Evolutionary conservation across 768 basidiomycete genomes (phyloP), one percentile per base, ranked within the genome.

Genomic region (Boletus patriciae): DNA sequence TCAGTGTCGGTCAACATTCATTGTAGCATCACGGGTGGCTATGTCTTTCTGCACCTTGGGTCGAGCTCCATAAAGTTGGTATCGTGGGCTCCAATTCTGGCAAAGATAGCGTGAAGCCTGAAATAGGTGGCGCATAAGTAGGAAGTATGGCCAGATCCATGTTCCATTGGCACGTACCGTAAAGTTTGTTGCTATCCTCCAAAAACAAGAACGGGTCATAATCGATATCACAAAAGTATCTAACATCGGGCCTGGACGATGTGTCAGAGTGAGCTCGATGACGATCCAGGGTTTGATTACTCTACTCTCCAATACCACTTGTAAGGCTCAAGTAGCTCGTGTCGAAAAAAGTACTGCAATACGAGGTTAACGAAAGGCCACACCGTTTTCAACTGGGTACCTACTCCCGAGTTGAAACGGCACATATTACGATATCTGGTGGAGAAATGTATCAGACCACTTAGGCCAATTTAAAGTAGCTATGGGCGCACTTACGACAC

Each of bases 381-480:
- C 18, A 43, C 8, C 18, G 16, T 2, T 13, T 41, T 36, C 15
- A 42, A 42, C n/a, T 40, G 36, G 31, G 12, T 27, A 69, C 80
- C 57, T 60, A 85, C 84, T 2, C 84, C 87, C 1, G 85, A 87
- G 69, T 88, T 86, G 72, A 82, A 90, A 37, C 87, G 77, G 67
- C 88, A 89, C 88, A 90, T 88, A 53, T 88, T 86, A n/a, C 86
- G 79, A 62, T 90, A 88, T n/a, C 76, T 80, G 33, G 9, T 23
- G 12, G 45, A 29, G 16, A 10, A 38, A 40, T 47, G 16, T 13
- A 7, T 57, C 25, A 54, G 29, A 15, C 12, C 10, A 12, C 12
- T 19, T 15, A 13, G 41, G 15, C 15, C 25, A 43, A n/a, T n/a
- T n/a, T n/a, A n/a, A n/a, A n/a, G 23, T 11, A 27, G 6, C 29